Evolutionary conservation across 148 eudicot species (phyloP), one percentile per base, ranked within the genome.

Genomic region (Chenopodium suecicum): DNA sequence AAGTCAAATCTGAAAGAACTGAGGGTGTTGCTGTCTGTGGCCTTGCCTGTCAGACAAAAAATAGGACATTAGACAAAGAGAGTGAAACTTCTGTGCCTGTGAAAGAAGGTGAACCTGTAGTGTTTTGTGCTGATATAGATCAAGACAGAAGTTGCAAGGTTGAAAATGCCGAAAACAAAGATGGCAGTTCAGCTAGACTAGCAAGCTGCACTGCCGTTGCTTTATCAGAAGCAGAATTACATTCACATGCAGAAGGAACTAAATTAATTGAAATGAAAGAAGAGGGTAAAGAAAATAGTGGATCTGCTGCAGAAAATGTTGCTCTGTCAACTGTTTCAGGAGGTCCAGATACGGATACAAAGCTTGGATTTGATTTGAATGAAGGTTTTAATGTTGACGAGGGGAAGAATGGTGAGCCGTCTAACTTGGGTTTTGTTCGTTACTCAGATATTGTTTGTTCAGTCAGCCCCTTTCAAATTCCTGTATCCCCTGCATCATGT

Each of bases 361-460:
- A 88, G 85, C 85, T 85, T 44, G 87, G 84, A 73, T 93, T 93
- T 81, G 97, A 93, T 79, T 83, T 93, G 81, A 93, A 93, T 79
- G 94, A 93, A 88, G 93, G 93, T 17, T 82, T 93, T 7, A 41
- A 69, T 76, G 79, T 74, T 1, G 97, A 93, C 81, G 97, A 93
- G 44, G 94, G 92, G 46, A 93, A 86, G 78, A 75, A 63, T 73
- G 90, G 82, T 71, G 92, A 90, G 75, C 82, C 86, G 19, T 29
- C 54, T 56, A 75, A 32, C 74, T 80, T 85, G 70, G 65, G 48
- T 20, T 73, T 71, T 73, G 72, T 84, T 76, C 81, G 74, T 52
- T 84, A 69, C 67, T 44, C 81, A 70, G 58, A 87, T 72, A 62
- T 75, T 80, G 73, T 82, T 73, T 84, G 81, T 60, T 56, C 88